Base-by-base conservation (phyloP, 2,329 filamentous ascomycete genomes). In the Nothomitra cinnamomea region DNA sequence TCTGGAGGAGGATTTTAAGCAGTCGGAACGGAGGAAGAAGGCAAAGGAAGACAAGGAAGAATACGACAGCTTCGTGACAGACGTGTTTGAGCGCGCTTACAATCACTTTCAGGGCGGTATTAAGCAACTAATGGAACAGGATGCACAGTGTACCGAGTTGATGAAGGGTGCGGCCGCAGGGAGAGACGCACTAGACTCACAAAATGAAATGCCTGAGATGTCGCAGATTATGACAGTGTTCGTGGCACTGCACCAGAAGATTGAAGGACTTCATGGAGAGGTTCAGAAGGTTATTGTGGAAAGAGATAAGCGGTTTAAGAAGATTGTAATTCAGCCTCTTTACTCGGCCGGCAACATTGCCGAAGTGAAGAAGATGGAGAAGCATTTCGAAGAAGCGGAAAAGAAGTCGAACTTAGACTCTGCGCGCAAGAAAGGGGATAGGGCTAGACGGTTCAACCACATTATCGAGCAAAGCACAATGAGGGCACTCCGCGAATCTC, bases 321-420 rank as follows among this genome's bases (percentile, higher is more conserved):
- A 58, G 47, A 62, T 59, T 1, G 58, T 62, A 22, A 57, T 61
- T 19, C 57, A 59, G 7, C 59, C 61, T 13, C 54, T 63, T 24
- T 60, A 60, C 40, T 56, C 55, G 6, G 56, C 54, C n/a, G 58
- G 58, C 38, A 59, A 63, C 24, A 59, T 60, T n/a, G 54, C 55
- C 10, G 60, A 61, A 38, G 53, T 63, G 53, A 61, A 60, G 52
- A 58, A 57, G 22, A 60, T 59, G 53, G 60, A 61, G 57, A 61
- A 61, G 40, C 58, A 62, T 41, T 63, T 63, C 49, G 60, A 63
- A 10, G 59, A 61, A 45, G 59, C 59, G 17, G 61, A 62, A 52
- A 61, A 59, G 57, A 62, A 60, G 42, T 55, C 57, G 1, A 49
- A 54, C 7, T 53, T 59, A 5, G 57, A 58, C 19, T 56, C 56